These are phyloP conservation scores for Avena atlantica DNA, from an alignment of 176 grass and related monocot genomes.

Conservation along the genomic window DNA sequence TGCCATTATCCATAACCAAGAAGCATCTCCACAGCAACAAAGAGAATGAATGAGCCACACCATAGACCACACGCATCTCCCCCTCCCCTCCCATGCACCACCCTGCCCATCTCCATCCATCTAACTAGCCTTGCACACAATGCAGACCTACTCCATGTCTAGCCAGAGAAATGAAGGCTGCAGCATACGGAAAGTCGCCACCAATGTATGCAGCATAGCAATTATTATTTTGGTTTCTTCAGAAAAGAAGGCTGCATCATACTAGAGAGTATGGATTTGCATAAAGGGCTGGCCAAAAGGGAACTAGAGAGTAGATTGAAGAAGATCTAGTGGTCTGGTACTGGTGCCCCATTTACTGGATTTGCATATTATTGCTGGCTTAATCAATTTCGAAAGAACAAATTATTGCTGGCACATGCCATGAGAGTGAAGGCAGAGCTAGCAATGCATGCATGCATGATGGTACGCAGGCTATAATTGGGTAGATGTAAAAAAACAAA, in stretches of 20 bases:
- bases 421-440: slow-evolving; percentile 43
- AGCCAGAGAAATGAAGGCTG: not conserved
- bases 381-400: no score
- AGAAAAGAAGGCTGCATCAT: not conserved
- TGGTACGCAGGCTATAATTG: not conserved
- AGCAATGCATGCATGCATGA: slow-evolving; percentile 7
- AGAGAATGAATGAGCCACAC: slow-evolving; percentile 43
- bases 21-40: slow-evolving; percentile 33
- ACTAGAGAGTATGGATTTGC: no score
- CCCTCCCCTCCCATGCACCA: not conserved
- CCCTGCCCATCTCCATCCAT: not conserved
- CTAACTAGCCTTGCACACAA: not conserved
- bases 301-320: not conserved
- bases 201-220: not conserved
- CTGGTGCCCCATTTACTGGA: slow-evolving; percentile 46
- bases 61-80: slow-evolving; percentile 39
- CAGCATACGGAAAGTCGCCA: not conserved
- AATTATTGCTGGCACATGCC: slow-evolving; percentile 39
- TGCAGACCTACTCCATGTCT: slow-evolving; percentile 1
- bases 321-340: not conserved
- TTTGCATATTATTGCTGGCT: slow-evolving; percentile 46
- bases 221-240: no score
- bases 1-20: slow-evolving; percentile 20
- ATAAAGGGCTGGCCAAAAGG: slow-evolving; percentile 5
- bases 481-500: not conserved